Base-by-base conservation (phyloP, 2,329 filamentous ascomycete genomes). In the Botryotinia globosa region DNA sequence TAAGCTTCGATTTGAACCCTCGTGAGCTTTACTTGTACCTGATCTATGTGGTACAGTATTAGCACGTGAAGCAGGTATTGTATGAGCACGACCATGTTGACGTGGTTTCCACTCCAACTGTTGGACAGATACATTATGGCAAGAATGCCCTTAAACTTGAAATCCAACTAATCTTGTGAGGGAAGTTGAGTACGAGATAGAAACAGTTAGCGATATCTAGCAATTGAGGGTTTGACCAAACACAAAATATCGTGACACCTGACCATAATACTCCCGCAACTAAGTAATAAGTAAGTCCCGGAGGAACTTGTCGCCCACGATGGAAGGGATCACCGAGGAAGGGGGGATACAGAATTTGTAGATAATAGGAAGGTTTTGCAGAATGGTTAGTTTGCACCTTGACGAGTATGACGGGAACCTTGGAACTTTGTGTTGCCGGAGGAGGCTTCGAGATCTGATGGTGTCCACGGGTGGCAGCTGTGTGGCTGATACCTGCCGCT, bases 391-490 rank as follows among this genome's bases (percentile, higher is more conserved):
- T 67, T 56, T 39, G 48, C 39, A 42, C 25, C 34, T 54, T 29
- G 45, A 25, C n/a, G 48, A 39, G 0, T n/a, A n/a, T n/a, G n/a
- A n/a, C n/a, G n/a, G n/a, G n/a, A n/a, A n/a, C n/a, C n/a, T n/a
- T n/a, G n/a, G n/a, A n/a, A 34, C 64, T 66, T 29, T 29, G 65
- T 42, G 48, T 44, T 29, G 48, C 34, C 10, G 12, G 18, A 42
- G 48, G 65, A 67, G 48, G 65, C 34, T 56, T 39, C 54, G 16
- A 42, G 18, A 42, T 56, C 42, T 22, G 45, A 51, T 39, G 7
- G 39, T 42, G 65, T n/a, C n/a, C n/a, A n/a, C n/a, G n/a, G n/a
- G n/a, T 67, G 65, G 65, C 65, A 32, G 45, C 14, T 54, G 37
- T 56, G 48, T 68, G 65, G 48, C 48, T 68, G 37, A 56, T 42